Evolutionary conservation across 768 basidiomycete species (phyloP).

Genomic region (Boletellus sp.): DNA sequence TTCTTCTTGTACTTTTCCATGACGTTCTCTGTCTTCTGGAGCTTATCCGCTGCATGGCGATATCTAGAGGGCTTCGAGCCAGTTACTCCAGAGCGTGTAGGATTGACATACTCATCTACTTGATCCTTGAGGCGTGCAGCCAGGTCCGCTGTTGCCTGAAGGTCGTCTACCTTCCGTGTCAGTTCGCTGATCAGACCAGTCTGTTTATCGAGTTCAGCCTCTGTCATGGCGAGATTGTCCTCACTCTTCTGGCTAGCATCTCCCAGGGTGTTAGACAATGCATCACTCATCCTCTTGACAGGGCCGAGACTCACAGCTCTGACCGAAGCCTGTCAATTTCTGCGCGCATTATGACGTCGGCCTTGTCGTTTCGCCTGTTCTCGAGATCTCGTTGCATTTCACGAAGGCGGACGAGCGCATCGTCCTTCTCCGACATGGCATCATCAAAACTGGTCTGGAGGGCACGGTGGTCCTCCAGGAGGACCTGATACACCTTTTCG

Average conservation of each 20-base stretch:
- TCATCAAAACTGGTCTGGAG: slow-evolving; percentile 81
- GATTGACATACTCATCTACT: slow-evolving; percentile 72
- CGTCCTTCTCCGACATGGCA: slow-evolving; percentile 71
- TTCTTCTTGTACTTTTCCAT: slow-evolving; percentile 99
- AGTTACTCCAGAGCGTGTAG: neutral
- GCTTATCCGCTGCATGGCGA: slow-evolving; percentile 85
- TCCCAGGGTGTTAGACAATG: slow-evolving; percentile 28
- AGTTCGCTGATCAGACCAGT: slow-evolving; percentile 64
- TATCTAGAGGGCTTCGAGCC: slow-evolving; percentile 47
- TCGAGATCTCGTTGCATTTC: slow-evolving; percentile 60
- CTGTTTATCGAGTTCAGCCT: slow-evolving; percentile 82
- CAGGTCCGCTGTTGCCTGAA: slow-evolving; percentile 74
- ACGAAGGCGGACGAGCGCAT: slow-evolving; percentile 59
- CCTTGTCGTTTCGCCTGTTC: slow-evolving; percentile 60
- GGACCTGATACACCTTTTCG: slow-evolving; percentile 71
- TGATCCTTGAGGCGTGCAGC: slow-evolving; percentile 83
- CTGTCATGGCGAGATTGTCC: slow-evolving; percentile 80
- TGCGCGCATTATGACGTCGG: slow-evolving; percentile 69
- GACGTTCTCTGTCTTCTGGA: slow-evolving; percentile 94
- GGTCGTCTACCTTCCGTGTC: slow-evolving; percentile 75
- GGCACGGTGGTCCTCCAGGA: slow-evolving; percentile 71
- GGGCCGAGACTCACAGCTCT: slow-evolving; percentile 67
- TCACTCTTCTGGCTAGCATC: slow-evolving; percentile 84
- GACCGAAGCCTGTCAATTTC: slow-evolving; percentile 79
- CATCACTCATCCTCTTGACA: neutral